A percentile compares a stretch with the other conserved stretches of the same genome.
Conservation (phyloP, 306 rosid genomes). For the Cucumis hystrix region DNA sequence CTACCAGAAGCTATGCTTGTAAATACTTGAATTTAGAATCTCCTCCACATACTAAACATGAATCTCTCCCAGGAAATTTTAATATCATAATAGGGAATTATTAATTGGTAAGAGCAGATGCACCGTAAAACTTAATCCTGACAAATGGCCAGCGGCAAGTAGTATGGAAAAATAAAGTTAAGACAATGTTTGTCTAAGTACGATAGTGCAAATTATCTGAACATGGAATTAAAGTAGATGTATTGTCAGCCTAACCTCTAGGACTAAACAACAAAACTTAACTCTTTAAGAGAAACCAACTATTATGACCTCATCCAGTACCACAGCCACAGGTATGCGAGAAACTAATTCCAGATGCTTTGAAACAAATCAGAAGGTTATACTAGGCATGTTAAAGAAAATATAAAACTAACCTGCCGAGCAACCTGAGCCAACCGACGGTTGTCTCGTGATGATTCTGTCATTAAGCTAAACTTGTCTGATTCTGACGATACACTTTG, state of each 20-base stretch:
- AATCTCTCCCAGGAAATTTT: background rate
- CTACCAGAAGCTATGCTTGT: background rate
- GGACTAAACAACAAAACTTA: background rate
- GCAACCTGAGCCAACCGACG: constrained; percentile 58
- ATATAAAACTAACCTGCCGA: constrained; percentile 50
- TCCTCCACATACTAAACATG: background rate
- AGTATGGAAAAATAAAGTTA: background rate
- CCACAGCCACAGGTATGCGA: background rate
- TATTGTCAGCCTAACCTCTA: background rate
- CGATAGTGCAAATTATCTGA: background rate
- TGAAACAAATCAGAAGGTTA: background rate
- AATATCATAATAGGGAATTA: background rate
- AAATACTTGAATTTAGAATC: background rate
- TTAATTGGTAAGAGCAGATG: background rate
- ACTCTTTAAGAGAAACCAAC: background rate
- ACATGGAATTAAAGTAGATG: background rate
- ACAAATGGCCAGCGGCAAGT: background rate
- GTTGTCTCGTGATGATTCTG: constrained; percentile 47
- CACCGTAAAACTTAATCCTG: background rate
- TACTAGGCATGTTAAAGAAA: constrained; percentile 10
- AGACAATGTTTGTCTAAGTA: background rate
- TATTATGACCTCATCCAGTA: background rate
- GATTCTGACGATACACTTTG: constrained; percentile 31
- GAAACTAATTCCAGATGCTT: background rate
- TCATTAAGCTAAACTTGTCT: constrained; percentile 32